A percentile compares a stretch with the other conserved stretches of the same genome.
Evolutionary conservation across 2,329 filamentous ascomycete species (phyloP).

Genomic region (Cephalotrichum gorgonifer): DNA sequence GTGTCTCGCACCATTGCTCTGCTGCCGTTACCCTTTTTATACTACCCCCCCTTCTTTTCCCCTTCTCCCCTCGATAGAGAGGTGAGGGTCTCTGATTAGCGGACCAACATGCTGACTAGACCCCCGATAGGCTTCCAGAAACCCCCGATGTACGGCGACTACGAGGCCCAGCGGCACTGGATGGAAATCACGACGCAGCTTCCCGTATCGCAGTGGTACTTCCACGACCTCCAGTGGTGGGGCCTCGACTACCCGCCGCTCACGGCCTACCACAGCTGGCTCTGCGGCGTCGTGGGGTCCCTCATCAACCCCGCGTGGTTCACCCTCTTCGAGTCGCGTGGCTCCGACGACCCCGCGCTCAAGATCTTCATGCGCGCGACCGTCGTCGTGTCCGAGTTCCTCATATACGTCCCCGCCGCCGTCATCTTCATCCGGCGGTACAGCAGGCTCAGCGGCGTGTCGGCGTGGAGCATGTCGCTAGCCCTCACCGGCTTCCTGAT

Average conservation of each 20-base stretch:
- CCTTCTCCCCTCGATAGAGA: neutral
- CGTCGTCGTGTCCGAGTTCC: conserved; percentile 81
- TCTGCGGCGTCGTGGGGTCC: conserved; percentile 77
- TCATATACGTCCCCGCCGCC: conserved; percentile 76
- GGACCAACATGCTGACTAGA: conserved; percentile 6
- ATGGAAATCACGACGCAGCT: conserved; percentile 92
- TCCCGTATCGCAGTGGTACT: conserved; percentile 93
- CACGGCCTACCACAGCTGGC: conserved; percentile 96
- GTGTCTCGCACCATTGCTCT: neutral
- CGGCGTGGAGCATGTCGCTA: conserved; percentile 72
- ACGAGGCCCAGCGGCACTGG: conserved; percentile 97
- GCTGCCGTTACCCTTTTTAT: neutral
- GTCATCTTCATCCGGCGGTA: conserved; percentile 80
- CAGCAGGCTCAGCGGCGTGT: conserved; percentile 64
- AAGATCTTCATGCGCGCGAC: conserved; percentile 96
- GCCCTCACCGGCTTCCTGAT: conserved; percentile 84
- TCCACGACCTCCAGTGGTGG: conserved; percentile 95
- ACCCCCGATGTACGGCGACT: conserved; percentile 92
- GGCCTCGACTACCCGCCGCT: conserved; percentile 94
- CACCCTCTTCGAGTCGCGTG: conserved; percentile 70
- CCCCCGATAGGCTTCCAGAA: conserved; percentile 53
- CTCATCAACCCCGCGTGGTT: conserved; percentile 81
- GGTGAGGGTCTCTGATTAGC: neutral
- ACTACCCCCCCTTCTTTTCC: neutral
- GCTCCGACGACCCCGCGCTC: conserved; percentile 64